Evolutionary conservation across 768 basidiomycete genomes (phyloP).

Genomic region (Gymnopilus junonius): DNA sequence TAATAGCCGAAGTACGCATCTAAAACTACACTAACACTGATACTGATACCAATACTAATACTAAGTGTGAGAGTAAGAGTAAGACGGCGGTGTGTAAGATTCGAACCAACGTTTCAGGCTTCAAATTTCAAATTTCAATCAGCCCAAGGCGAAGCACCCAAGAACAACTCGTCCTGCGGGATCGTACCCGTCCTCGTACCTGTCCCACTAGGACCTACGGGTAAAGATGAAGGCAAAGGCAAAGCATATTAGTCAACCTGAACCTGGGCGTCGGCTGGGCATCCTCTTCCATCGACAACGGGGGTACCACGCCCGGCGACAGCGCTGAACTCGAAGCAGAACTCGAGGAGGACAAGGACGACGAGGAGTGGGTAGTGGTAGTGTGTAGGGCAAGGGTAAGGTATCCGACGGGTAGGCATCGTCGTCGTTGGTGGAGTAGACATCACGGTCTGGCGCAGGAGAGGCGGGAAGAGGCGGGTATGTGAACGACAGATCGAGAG

Average conservation of each 20-base stretch:
- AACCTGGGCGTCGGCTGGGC: slow-evolving; percentile 21
- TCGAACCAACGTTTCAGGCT: too few relatives aligned
- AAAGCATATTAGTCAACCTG: background rate
- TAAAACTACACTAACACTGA: too few relatives aligned
- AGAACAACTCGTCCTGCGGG: background rate
- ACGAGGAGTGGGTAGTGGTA: background rate
- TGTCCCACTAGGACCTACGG: background rate
- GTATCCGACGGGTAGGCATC: background rate
- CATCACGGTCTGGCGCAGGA: slow-evolving; percentile 24
- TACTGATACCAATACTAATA: too few relatives aligned
- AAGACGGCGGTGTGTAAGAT: too few relatives aligned
- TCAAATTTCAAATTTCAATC: too few relatives aligned
- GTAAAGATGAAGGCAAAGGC: too few relatives aligned
- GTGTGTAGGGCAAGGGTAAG: background rate
- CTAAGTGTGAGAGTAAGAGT: too few relatives aligned
- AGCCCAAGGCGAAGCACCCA: slow-evolving; percentile 9
- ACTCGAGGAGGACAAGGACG: background rate
- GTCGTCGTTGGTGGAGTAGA: too few relatives aligned
- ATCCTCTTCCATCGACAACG: slow-evolving; percentile 23
- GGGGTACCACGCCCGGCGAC: too few relatives aligned
- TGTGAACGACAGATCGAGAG: slow-evolving; percentile 20
- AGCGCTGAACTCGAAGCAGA: background rate
- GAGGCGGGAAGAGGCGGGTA: slow-evolving; percentile 30
- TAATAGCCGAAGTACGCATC: too few relatives aligned
- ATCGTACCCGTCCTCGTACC: background rate